A percentile compares a stretch with the other conserved stretches of the same genome.
phyloP scores from a whole-genome alignment of 2,329 filamentous ascomycete genomes.

The Pseudofabraea citricarpa region DNA sequence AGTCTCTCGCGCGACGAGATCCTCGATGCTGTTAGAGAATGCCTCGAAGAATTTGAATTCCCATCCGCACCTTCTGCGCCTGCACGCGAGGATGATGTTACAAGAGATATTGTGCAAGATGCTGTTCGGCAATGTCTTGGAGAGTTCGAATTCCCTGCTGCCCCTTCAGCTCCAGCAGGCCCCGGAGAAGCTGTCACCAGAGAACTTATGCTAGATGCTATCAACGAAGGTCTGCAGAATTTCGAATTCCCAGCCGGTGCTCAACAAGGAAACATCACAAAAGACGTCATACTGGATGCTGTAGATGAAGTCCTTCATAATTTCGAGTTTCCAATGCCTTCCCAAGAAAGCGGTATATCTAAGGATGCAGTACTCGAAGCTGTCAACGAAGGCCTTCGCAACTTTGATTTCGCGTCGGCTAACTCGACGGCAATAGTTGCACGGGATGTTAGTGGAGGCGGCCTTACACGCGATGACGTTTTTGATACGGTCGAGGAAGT shows the following conservation, averaged over 20 bases:
- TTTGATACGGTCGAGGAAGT: slow-evolving; percentile 82
- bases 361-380: slow-evolving; percentile 79
- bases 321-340: slow-evolving; percentile 65
- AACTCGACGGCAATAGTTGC: too few species aligned
- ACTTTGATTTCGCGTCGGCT: slow-evolving; percentile 60
- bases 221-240: slow-evolving; percentile 50
- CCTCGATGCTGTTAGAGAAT: slow-evolving; percentile 77
- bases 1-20: slow-evolving; percentile 77
- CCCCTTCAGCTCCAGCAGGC: too few species aligned
- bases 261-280: slow-evolving; percentile 53
- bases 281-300: slow-evolving; percentile 77
- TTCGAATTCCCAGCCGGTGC: slow-evolving; percentile 37
- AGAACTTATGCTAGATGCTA: slow-evolving; percentile 57
- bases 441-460: too few species aligned
- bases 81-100: slow-evolving; percentile 48
- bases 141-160: slow-evolving; percentile 66
- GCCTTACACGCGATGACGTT: slow-evolving; percentile 77
- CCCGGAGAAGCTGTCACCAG: slow-evolving; percentile 62
- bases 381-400: slow-evolving; percentile 77
- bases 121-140: slow-evolving; percentile 58
- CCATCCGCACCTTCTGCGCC: slow-evolving; percentile 57
- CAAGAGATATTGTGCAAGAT: slow-evolving; percentile 57
- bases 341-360: slow-evolving; percentile 55
- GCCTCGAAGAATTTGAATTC: slow-evolving; percentile 79
- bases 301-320: slow-evolving; percentile 79